phyloP scores from a whole-genome alignment of 192 early-diverging fungal species.

The Coemansia sp. region DNA sequence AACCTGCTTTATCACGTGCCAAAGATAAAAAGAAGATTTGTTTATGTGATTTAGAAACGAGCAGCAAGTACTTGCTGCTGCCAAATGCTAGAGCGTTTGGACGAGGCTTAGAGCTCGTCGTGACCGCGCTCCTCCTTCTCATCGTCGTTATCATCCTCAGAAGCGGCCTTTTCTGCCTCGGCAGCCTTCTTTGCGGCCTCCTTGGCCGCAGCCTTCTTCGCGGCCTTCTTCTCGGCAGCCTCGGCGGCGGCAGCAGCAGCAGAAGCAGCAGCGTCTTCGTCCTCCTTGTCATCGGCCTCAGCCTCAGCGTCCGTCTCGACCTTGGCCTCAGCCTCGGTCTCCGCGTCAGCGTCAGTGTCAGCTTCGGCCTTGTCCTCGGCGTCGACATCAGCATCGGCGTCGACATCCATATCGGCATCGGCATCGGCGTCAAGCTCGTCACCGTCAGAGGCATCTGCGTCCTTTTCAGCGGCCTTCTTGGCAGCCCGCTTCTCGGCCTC shows the following conservation, averaged over 20 bases:
- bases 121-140: constrained; percentile 28
- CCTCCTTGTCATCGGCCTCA: background rate
- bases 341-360: background rate
- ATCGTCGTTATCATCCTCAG: constrained; percentile 24
- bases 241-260: constrained; percentile 18
- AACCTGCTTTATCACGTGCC: background rate
- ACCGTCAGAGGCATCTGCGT: constrained; percentile 9
- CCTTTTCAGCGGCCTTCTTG: constrained; percentile 17
- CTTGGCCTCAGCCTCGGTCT: constrained; percentile 17
- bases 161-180: constrained; percentile 18
- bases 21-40: background rate
- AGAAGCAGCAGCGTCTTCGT: constrained; percentile 6
- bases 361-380: constrained; percentile 3
- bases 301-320: constrained; percentile 1
- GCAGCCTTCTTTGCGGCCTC: constrained; percentile 21
- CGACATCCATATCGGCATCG: constrained; percentile 10
- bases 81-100: too few species aligned
- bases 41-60: background rate
- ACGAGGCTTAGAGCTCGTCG: constrained; percentile 42
- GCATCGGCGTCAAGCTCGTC: constrained; percentile 12
- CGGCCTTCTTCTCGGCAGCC: constrained; percentile 19
- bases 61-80: too few species aligned
- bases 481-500: constrained; percentile 23
- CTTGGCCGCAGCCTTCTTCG: constrained; percentile 11
- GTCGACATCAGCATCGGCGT: constrained; percentile 3